Evolutionary conservation across 768 basidiomycete genomes (phyloP), one percentile per base, ranked within the genome.

Genomic region (Boletus vermiculosoides): DNA sequence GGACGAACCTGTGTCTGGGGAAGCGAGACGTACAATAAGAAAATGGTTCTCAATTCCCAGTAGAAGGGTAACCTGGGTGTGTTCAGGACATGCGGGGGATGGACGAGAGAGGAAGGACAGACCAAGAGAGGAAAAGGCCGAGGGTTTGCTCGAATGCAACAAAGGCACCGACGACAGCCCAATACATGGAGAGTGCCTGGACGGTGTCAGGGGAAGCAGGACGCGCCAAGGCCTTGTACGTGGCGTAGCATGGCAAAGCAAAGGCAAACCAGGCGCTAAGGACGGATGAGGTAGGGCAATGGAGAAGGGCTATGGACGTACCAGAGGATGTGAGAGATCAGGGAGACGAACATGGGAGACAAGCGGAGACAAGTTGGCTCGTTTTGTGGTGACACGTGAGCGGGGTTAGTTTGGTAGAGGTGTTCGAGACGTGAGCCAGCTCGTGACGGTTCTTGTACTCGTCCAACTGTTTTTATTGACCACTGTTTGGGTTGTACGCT

Each of bases 251-350:
- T 0, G 88, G 88, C 5, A 88, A 72, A 1, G 84, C 73, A 66
- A 87, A 85, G 0, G 83, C 84, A 60, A 89, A 87, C 85, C 85
- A 89, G 48, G 85, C 85, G 66, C 86, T 87, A 39, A 0, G 44
- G 5, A 9, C 50, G 55, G 13, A 31, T 25, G 7, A 16, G 56
- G 45, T 16, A 56, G 4, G 7, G 1, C 0, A 47, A 1, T 18
- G n/a, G 39, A 18, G 33, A 18, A 7, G 6, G 46, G 47, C 40
- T 60, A 0, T 1, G 31, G 2, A 58, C 66, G 20, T 47, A 83
- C 84, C 79, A 77, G 53, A 86, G 64, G 28, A 80, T 22, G 61
- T 79, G 80, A 33, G 83, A 84, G 57, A 78, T 12, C 50, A 82
- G 55, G 33, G 78, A 79, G 68, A 78, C 71, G 49, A 84, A 67